A percentile compares a stretch with the other conserved stretches of the same genome.
Conservation (phyloP, 2,329 filamentous ascomycete species). For the Amphichorda felina region DNA sequence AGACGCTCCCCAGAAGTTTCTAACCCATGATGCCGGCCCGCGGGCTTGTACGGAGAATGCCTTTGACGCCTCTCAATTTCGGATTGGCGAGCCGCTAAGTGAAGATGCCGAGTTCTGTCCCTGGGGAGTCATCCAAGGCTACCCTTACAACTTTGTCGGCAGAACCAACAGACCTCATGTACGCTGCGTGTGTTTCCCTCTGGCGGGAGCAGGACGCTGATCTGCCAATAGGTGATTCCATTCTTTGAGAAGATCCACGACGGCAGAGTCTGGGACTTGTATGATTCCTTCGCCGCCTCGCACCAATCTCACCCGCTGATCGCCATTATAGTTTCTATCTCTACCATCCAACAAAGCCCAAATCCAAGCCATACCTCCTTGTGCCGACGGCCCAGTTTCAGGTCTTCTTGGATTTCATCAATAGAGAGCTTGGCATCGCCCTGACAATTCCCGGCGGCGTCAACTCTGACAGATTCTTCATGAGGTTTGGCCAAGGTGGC, state of each 20-base stretch:
- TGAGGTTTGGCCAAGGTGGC: constrained; percentile 48
- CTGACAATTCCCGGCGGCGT: constrained; percentile 46
- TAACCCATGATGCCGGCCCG: neutral
- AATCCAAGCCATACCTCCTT: constrained; percentile 48
- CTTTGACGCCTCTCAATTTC: constrained; percentile 12
- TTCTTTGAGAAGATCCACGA: constrained; percentile 51
- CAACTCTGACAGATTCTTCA: constrained; percentile 41
- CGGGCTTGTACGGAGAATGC: neutral
- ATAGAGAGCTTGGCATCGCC: constrained; percentile 37
- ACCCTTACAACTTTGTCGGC: constrained; percentile 47
- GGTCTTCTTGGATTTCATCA: constrained; percentile 52
- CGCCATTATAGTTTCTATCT: constrained; percentile 49
- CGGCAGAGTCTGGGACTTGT: constrained; percentile 64
- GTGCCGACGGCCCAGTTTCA: constrained; percentile 56
- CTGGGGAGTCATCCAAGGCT: constrained; percentile 42
- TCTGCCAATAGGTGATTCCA: constrained; percentile 9
- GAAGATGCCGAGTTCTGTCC: constrained; percentile 28
- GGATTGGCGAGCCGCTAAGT: constrained; percentile 11
- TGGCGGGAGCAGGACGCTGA: neutral
- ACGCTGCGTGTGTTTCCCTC: constrained; percentile 5
- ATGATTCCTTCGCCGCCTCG: constrained; percentile 20
- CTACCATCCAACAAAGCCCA: constrained; percentile 33
- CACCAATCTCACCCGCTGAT: too few relatives aligned
- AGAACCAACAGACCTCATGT: constrained; percentile 36
- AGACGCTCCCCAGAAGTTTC: neutral